phyloP scores from a whole-genome alignment of 129 eudicot species.

The Sambucus nigra region DNA sequence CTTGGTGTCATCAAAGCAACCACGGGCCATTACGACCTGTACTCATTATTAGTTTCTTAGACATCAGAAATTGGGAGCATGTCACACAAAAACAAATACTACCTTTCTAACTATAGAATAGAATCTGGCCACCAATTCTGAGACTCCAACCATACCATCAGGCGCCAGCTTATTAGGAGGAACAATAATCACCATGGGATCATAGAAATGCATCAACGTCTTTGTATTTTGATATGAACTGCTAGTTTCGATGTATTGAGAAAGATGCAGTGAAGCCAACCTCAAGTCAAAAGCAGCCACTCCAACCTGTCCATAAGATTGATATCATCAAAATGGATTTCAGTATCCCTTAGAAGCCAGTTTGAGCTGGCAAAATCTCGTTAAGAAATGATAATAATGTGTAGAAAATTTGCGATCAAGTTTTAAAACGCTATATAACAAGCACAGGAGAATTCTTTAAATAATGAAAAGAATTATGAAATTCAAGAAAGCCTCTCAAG shows the following conservation, averaged over 20 bases:
- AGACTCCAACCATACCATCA: slow-evolving; percentile 89
- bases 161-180: slow-evolving; percentile 82
- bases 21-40: slow-evolving; percentile 76
- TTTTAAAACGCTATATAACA: no score
- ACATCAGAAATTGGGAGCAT: slow-evolving; percentile 6
- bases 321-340: background rate
- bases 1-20: slow-evolving; percentile 95
- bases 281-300: slow-evolving; percentile 96
- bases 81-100: background rate
- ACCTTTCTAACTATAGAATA: slow-evolving; percentile 76
- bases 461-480: no score
- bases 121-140: slow-evolving; percentile 68
- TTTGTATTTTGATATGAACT: slow-evolving; percentile 87
- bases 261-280: slow-evolving; percentile 89
- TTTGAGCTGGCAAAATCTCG: slow-evolving; percentile 5
- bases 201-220: slow-evolving; percentile 82
- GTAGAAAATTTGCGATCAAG: no score
- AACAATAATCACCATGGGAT: slow-evolving; percentile 74
- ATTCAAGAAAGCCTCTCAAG: no score
- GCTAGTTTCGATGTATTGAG: slow-evolving; percentile 94
- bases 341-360: background rate
- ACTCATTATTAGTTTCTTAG: background rate
- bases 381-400: background rate
- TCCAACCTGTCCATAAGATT: slow-evolving; percentile 56
- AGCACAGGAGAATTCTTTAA: no score